Evolutionary conservation across 208 protist genomes (phyloP).

Genomic region (Acanthamoeba castellanii): DNA sequence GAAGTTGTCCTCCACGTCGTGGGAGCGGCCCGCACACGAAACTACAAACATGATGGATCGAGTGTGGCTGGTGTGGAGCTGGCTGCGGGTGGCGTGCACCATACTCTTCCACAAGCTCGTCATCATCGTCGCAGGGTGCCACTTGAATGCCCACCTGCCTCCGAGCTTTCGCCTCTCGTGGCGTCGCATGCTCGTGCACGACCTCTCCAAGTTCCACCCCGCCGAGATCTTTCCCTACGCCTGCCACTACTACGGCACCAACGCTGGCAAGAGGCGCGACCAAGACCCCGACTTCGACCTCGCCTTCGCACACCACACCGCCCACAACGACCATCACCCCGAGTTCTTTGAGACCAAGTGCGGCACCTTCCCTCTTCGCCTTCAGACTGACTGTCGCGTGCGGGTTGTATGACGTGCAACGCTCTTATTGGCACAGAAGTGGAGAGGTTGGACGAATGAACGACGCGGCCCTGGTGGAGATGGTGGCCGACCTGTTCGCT

Average conservation of each 20-base stretch:
- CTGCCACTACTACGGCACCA: background rate
- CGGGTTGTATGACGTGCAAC: background rate
- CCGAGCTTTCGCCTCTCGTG: background rate
- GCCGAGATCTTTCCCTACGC: slow-evolving; percentile 47
- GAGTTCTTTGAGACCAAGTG: slow-evolving; percentile 1
- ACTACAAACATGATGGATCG: background rate
- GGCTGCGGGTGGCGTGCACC: background rate
- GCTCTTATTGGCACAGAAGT: background rate
- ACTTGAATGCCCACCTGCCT: background rate
- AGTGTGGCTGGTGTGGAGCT: background rate
- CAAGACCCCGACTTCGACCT: background rate
- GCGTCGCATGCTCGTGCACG: background rate
- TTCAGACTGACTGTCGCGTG: background rate
- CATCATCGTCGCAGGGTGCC: background rate
- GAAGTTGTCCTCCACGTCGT: no score
- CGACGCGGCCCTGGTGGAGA: background rate
- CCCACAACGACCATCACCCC: slow-evolving; percentile 50
- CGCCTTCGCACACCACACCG: background rate
- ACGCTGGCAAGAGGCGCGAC: background rate
- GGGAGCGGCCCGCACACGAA: background rate
- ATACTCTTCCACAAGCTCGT: slow-evolving; percentile 21
- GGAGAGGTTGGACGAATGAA: background rate
- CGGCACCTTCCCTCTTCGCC: background rate
- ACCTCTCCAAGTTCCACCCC: slow-evolving; percentile 63
- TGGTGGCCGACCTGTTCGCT: slow-evolving; percentile 17